A percentile compares a stretch with the other conserved stretches of the same genome.
Conservation (phyloP, 371 early-diverging fungal species). For the Cokeromyces recurvatus region DNA sequence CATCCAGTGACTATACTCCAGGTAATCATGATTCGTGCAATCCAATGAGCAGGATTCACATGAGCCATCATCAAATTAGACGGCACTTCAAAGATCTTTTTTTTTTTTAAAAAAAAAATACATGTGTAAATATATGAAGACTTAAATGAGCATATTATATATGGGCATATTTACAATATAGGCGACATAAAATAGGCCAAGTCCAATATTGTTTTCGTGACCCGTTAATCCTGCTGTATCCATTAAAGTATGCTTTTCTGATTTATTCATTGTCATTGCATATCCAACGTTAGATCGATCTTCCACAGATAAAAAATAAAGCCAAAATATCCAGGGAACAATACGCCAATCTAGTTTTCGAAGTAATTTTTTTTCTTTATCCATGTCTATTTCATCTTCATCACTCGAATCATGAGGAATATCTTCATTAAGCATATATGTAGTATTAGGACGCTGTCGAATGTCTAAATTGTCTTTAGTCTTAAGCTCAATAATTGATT, state of each 20-base stretch:
- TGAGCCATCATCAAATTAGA: constrained; percentile 47
- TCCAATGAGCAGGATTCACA: constrained; percentile 44
- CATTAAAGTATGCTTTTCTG: constrained; percentile 34
- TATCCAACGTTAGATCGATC: constrained; percentile 50
- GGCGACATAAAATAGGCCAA: constrained; percentile 45
- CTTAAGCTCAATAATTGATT: too few relatives aligned
- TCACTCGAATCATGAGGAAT: too few relatives aligned
- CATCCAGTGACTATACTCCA: constrained; percentile 48
- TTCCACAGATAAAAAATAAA: constrained; percentile 44
- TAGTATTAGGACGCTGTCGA: too few relatives aligned
- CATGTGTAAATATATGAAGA: too few relatives aligned
- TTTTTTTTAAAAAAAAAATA: too few relatives aligned
- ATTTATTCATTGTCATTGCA: constrained; percentile 49
- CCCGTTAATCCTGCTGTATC: constrained; percentile 29
- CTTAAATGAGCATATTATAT: background rate
- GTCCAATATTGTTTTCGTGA: constrained; percentile 41
- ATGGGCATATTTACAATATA: constrained; percentile 50
- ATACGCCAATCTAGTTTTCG: constrained; percentile 47
- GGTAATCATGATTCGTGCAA: constrained; percentile 48
- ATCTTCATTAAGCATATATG: too few relatives aligned
- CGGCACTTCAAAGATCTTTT: constrained; percentile 45
- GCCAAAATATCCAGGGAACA: constrained; percentile 45
- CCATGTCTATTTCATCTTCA: too few relatives aligned
- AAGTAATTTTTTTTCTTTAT: constrained; percentile 34
- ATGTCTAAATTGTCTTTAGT: too few relatives aligned